These are phyloP conservation scores for Candida maltosa DNA, from an alignment of 805 yeast species.

Conservation along the genomic window DNA sequence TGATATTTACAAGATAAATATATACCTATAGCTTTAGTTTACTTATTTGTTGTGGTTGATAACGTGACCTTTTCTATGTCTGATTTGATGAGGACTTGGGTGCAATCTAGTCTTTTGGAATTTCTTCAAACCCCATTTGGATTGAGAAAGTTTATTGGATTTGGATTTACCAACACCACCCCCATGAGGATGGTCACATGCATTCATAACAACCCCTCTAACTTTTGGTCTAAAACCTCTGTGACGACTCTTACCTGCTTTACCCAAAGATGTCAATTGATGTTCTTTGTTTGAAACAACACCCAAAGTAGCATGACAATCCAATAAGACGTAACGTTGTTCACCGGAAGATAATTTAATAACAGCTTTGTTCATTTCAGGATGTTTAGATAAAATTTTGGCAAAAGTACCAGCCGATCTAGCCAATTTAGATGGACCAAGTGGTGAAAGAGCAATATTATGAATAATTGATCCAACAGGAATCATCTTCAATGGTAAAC, in stretches of 20 bases:
- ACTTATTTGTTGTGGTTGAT: slow-evolving; percentile 4
- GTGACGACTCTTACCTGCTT: slow-evolving; percentile 93
- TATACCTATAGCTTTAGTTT: background rate
- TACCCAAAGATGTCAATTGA: slow-evolving; percentile 85
- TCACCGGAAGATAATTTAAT: slow-evolving; percentile 88
- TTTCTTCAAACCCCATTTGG: slow-evolving; percentile 97
- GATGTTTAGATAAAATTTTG: slow-evolving; percentile 75
- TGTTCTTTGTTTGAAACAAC: slow-evolving; percentile 91
- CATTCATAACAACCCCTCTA: slow-evolving; percentile 98
- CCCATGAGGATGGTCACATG: slow-evolving; percentile 97
- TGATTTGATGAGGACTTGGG: slow-evolving; percentile 14
- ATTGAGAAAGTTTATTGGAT: slow-evolving; percentile 89
- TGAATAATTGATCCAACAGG: slow-evolving; percentile 94
- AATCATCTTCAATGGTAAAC: slow-evolving; percentile 86
- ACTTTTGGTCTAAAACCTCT: slow-evolving; percentile 92
- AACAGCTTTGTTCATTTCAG: slow-evolving; percentile 67
- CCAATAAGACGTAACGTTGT: slow-evolving; percentile 80
- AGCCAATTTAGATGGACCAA: slow-evolving; percentile 82
- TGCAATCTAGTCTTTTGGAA: slow-evolving; percentile 80
- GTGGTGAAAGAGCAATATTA: slow-evolving; percentile 71
- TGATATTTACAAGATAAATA: slow-evolving; percentile 7
- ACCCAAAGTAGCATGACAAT: slow-evolving; percentile 92
- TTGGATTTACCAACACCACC: slow-evolving; percentile 99
- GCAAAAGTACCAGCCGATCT: slow-evolving; percentile 95
- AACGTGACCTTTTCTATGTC: slow-evolving; percentile 56